Conservation (phyloP, 257 asterid genomes). For the Cynanchum wilfordii region DNA sequence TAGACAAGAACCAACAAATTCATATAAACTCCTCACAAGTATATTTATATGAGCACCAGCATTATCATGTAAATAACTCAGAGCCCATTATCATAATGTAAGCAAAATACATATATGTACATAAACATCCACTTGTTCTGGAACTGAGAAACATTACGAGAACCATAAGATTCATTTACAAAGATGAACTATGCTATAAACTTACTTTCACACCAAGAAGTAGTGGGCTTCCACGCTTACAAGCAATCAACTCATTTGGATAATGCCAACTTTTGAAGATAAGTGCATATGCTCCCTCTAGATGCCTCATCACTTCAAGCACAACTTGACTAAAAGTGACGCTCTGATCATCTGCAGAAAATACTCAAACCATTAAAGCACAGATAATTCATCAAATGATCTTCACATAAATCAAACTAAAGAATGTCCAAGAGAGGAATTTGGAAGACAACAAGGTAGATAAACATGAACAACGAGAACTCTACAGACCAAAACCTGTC, state of each 20-base stretch:
- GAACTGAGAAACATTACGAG: not conserved
- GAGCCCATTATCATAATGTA: not conserved
- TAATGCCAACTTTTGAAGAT: conserved; percentile 85
- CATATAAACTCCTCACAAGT: not conserved
- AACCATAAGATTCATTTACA: not conserved
- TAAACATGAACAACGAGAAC: not conserved
- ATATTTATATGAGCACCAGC: not conserved
- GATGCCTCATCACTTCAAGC: conserved; percentile 94
- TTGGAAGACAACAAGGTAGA: not conserved
- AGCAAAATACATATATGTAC: not conserved
- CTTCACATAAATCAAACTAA: not conserved
- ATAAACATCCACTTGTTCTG: not conserved
- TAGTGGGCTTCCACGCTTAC: conserved; percentile 99
- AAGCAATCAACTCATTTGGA: conserved; percentile 94
- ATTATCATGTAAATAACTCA: not conserved
- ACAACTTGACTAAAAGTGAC: conserved; percentile 94
- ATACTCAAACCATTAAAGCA: conserved; percentile 6
- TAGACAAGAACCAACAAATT: not conserved
- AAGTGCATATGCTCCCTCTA: conserved; percentile 99
- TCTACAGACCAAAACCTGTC: not conserved
- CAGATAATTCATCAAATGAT: not conserved
- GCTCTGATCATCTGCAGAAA: conserved; percentile 59
- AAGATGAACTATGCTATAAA: conserved; percentile 8
- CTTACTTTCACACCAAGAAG: conserved; percentile 97
- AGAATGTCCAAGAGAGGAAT: not conserved